Conservation (phyloP, 495 filamentous ascomycete genomes). For the Haplographium delicatum region DNA sequence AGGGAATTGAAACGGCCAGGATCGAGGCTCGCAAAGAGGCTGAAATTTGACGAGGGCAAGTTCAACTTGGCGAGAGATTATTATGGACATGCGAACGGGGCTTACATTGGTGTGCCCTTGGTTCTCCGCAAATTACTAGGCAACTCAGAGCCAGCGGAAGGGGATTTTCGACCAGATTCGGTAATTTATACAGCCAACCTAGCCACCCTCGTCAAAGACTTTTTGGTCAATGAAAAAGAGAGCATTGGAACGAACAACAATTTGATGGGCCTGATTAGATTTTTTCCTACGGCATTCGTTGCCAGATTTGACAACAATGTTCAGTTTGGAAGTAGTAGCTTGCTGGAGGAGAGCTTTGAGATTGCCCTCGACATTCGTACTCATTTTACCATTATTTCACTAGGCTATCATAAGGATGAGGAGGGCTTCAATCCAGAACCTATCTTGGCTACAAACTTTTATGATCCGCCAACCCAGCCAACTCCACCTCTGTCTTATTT, state of each 20-base stretch:
- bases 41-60: constrained; percentile 19
- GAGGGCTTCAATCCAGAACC: constrained; percentile 30
- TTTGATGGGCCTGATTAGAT: constrained; percentile 28
- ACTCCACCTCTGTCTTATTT: neutral
- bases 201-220: constrained; percentile 28
- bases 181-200: constrained; percentile 40
- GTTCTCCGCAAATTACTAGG: constrained; percentile 27
- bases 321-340: constrained; percentile 23
- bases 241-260: constrained; percentile 7
- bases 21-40: constrained; percentile 26
- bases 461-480: neutral
- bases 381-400: constrained; percentile 29
- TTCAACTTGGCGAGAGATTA: constrained; percentile 23
- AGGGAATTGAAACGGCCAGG: constrained; percentile 28
- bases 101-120: constrained; percentile 28
- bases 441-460: constrained; percentile 26
- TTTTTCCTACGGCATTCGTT: constrained; percentile 32
- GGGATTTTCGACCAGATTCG: constrained; percentile 28
- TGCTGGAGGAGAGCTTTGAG: constrained; percentile 30
- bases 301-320: constrained; percentile 13
- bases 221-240: constrained; percentile 12
- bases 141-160: constrained; percentile 16
- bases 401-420: constrained; percentile 18
- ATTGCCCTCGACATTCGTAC: constrained; percentile 37
- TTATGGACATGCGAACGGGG: constrained; percentile 1